phyloP scores from a whole-genome alignment of 2,329 filamentous ascomycete genomes.

The Didymella exigua region DNA sequence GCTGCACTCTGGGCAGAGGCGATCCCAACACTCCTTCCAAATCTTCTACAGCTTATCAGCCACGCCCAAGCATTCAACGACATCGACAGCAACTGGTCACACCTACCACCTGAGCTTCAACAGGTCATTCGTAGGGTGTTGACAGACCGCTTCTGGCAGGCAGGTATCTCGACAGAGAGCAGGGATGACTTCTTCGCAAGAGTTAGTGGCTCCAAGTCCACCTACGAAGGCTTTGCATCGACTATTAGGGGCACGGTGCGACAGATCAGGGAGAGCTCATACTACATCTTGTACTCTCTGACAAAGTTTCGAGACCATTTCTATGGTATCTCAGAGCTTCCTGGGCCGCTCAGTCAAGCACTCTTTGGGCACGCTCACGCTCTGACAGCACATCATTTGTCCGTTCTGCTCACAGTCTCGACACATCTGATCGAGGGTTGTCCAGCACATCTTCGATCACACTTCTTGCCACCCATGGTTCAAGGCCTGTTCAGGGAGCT shows the following conservation, averaged over 20 bases:
- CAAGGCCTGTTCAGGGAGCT: conserved; percentile 83
- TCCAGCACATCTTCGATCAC: conserved; percentile 73
- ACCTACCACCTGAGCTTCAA: conserved; percentile 76
- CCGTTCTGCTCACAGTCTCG: conserved; percentile 87
- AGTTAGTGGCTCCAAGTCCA: conserved; percentile 85
- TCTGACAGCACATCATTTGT: conserved; percentile 90
- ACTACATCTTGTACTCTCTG: conserved; percentile 93
- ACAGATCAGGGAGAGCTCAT: conserved; percentile 89
- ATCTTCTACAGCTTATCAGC: conserved; percentile 82
- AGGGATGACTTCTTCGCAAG: conserved; percentile 96
- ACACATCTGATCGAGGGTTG: conserved; percentile 91
- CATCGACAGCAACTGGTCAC: conserved; percentile 75
- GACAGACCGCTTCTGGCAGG: conserved; percentile 97
- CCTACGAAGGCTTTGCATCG: conserved; percentile 91
- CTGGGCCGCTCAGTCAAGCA: conserved; percentile 80
- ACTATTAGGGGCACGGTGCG: conserved; percentile 88
- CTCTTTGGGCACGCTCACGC: conserved; percentile 82
- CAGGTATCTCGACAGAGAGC: conserved; percentile 92
- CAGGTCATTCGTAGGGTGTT: conserved; percentile 79
- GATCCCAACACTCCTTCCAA: conserved; percentile 82
- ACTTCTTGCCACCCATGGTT: conserved; percentile 85
- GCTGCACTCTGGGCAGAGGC: conserved; percentile 83
- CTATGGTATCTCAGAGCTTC: conserved; percentile 85
- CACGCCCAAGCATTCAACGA: conserved; percentile 93
- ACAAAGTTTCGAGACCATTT: conserved; percentile 85